Percentiles rank a stretch among this genome's conserved stretches.
Evolutionary conservation across 164 flowering plant genomes (phyloP).

Genomic region (Umbellularia californica): DNA sequence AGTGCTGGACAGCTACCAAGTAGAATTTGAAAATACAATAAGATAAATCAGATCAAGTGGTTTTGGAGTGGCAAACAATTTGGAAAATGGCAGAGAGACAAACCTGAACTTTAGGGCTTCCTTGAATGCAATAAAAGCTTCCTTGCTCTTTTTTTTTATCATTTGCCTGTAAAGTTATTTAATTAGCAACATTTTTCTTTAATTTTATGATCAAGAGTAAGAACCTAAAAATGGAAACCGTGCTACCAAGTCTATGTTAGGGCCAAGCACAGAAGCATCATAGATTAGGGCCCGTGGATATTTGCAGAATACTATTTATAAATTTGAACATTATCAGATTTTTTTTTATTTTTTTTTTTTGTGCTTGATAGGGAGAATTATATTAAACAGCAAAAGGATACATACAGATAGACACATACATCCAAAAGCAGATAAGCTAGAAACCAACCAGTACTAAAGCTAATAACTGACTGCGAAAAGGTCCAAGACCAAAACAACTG

Average conservation of each 20-base stretch:
- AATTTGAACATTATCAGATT: no score
- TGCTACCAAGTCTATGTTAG: neutral
- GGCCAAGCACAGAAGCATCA: neutral
- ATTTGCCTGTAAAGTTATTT: conserved; percentile 54
- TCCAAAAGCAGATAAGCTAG: no score
- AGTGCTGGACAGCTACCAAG: neutral
- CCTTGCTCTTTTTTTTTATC: conserved; percentile 69
- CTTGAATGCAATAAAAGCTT: conserved; percentile 83
- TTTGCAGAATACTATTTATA: no score
- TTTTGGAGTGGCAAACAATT: neutral
- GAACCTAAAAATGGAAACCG: neutral
- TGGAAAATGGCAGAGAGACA: conserved; percentile 4
- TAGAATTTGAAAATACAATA: no score
- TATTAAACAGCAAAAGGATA: no score
- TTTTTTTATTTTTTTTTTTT: no score
- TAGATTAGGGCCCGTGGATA: no score
- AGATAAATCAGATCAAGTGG: neutral
- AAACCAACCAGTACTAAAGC: no score
- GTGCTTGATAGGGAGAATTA: no score
- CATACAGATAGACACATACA: no score
- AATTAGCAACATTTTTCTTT: neutral
- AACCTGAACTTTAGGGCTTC: conserved; percentile 89
- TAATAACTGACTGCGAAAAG: no score
- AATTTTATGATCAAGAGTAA: neutral
- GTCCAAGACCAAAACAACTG: no score